These are phyloP conservation scores for Cadophora sp. DNA, from an alignment of 2,329 filamentous ascomycete genomes.

Conservation along the genomic window DNA sequence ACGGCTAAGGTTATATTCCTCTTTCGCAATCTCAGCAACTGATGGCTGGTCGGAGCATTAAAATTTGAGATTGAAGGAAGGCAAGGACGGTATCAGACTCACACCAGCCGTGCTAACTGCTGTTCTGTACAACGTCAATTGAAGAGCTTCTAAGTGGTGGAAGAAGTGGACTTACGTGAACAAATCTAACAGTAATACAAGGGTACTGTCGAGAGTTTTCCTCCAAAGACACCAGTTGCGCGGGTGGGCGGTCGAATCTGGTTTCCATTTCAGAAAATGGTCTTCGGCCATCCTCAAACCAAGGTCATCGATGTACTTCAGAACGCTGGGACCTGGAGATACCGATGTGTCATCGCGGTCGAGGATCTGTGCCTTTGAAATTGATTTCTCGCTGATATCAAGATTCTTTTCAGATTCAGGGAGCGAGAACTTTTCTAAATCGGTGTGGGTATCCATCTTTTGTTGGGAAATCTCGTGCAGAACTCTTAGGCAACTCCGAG, in stretches of 20 bases:
- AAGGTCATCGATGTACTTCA: conserved; percentile 3
- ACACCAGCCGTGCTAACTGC: conserved; percentile 28
- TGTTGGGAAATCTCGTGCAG: neutral
- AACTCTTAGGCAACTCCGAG: too few species aligned
- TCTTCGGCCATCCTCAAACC: conserved; percentile 19
- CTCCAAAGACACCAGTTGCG: conserved; percentile 23
- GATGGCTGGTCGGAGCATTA: conserved; percentile 10
- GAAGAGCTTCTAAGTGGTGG: neutral
- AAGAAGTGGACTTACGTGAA: conserved; percentile 21
- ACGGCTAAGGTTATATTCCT: conserved; percentile 19
- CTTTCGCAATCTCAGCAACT: conserved; percentile 23
- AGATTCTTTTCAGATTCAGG: neutral
- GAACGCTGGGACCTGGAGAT: neutral
- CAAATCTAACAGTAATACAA: conserved; percentile 26
- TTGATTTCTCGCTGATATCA: neutral
- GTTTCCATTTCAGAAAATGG: conserved; percentile 21
- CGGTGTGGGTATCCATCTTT: neutral
- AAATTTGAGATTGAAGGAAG: neutral
- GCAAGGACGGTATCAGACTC: neutral
- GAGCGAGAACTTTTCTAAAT: neutral
- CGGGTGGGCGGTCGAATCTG: conserved; percentile 21
- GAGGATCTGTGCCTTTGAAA: neutral
- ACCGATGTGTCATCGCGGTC: too few species aligned
- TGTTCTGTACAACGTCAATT: conserved; percentile 9
- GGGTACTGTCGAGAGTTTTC: conserved; percentile 22